These are phyloP conservation scores for Eucalyptus decipiens DNA, from an alignment of 345 rosid genomes.

Conservation along the genomic window DNA sequence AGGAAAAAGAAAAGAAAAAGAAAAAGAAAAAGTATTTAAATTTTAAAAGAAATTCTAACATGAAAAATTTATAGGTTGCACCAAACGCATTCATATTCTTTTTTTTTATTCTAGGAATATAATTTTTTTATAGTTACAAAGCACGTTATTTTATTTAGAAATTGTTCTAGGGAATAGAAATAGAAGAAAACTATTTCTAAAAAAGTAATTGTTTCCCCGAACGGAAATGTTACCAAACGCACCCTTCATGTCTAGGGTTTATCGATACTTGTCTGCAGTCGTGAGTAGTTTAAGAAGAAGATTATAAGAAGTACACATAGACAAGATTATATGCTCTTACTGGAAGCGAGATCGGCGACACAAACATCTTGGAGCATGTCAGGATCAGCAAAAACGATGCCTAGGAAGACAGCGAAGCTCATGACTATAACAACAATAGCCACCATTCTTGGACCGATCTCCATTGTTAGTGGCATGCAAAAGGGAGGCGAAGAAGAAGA, in stretches of 20 bases:
- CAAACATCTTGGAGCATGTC: constrained; percentile 73
- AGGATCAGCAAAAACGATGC: constrained; percentile 32
- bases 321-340: neutral
- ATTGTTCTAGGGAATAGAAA: no score
- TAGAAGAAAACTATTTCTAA: no score
- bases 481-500: neutral
- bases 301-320: neutral
- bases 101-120: no score
- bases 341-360: constrained; percentile 47
- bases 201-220: no score
- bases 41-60: no score
- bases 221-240: no score
- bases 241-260: neutral
- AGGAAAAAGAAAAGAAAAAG: no score
- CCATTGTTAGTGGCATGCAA: neutral
- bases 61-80: no score
- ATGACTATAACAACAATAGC: neutral
- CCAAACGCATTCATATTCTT: no score
- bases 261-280: neutral
- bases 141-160: no score
- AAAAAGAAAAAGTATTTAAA: no score
- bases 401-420: neutral
- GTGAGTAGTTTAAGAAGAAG: neutral
- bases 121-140: no score
- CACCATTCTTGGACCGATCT: neutral